Evolutionary conservation across 176 grass and related monocot species (phyloP), one percentile per base, ranked within the genome.

Genomic region (Aechmea fasciata): DNA sequence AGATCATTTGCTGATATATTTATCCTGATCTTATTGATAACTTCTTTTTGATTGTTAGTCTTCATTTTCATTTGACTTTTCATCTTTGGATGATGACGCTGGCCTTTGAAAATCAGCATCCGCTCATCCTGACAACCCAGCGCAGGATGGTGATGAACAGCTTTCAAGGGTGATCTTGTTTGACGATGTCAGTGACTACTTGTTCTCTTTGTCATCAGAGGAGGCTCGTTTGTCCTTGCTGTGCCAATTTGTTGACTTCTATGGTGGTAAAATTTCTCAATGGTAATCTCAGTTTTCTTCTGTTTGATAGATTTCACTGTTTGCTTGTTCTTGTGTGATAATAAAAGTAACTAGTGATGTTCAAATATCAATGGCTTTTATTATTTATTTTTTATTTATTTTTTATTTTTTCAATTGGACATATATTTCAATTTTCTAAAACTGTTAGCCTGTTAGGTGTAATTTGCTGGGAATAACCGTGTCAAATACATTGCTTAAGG

Each of bases 221-320:
- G 83, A 90, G 68, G 88, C 89, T 64, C 78, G 77, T 67, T 86
- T 97, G 79, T 92, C 89, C 66, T 77, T 97, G 49, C 83, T 96
- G 77, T 92, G 83, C 77, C 93, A 96, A 79, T 92, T 96, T 76
- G 87, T 96, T 77, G 88, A 96, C 85, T 96, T 92, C 63, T 96
- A 79, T 76, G 85, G 93, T 76, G 93, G 89, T 51, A 87, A 81
- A 73, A 79, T 96, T 81, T 87, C 88, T 70, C 83, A 85, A 83
- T 96, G 93, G 93, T 96, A 87, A 87, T 72, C 73, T 41, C 18
- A 25, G 15, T 9, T 18, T 61, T 41, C 25, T 11, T 3, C 50
- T 70, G 7, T 73, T 71, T 72, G 11, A 50, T 61, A 9, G 3
- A 57, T 13, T 17, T 17, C 52, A 57, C n/a, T 57, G 13, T 57